Base-by-base conservation (phyloP, 139 green algal species). In the Micractinium conductrix region DNA sequence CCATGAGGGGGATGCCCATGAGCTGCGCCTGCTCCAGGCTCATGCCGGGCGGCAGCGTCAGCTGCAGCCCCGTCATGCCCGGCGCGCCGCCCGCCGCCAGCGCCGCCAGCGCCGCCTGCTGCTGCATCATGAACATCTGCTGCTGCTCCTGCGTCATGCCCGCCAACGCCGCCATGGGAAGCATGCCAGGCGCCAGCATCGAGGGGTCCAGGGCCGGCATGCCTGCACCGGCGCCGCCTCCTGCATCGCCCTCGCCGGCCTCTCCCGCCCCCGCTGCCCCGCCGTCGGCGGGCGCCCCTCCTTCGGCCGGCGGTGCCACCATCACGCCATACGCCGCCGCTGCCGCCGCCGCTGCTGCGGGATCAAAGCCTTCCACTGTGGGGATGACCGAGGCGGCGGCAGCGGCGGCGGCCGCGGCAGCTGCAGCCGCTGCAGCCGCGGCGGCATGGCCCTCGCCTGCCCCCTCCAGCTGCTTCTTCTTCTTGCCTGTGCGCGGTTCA, bases 1-100 rank as follows among this genome's bases (percentile, higher is more conserved):
- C 63, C 80, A 85, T 78, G 67, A 82, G 58, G 53, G 76, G 76
- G 17, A 82, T 55, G 21, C 76, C 76, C 76, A 82, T 82, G 38
- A 82, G 17, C 6, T 37, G 38, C 4, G 62, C 62, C 76, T 82
- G 76, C 76, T 82, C 76, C 24, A 71, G 40, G 28, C 28, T 82
- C 38, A 82, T 30, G 3, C 76, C 76, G 4, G 58, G 53, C 16
- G 62, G 76, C 76, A 80, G 74, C n/a, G 45, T 48, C 8, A 80
- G n/a, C 45, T 65, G 74, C 16, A 80, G 74, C 16, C 74, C 74
- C 33, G 74, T 44, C 74, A 80, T 80, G 72, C 72, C 72, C 7
- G 26, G 19, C n/a, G 14, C 45, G 74, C 74, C 62, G 30, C 63
- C 43, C 19, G 58, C 79, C 74, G 69, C 48, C 35, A 78, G 16